phyloP scores from a whole-genome alignment of 208 protist genomes.

The Leishmania mexicana region DNA sequence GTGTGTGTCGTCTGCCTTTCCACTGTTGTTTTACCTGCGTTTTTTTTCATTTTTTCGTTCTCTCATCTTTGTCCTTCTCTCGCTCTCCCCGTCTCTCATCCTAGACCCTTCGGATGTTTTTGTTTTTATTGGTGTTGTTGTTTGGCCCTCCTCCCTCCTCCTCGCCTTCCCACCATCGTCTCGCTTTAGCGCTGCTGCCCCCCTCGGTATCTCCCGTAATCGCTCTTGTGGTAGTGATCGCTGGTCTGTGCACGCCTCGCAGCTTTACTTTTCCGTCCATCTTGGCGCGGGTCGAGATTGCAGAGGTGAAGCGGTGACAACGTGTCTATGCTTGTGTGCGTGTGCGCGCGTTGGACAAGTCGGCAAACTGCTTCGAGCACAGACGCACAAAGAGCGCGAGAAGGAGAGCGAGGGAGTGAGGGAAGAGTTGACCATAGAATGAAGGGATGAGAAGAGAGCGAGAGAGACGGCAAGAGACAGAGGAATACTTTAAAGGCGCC shows the following conservation, averaged over 20 bases:
- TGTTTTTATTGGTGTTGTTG: too few species aligned
- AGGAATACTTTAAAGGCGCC: constrained; percentile 1
- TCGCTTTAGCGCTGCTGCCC: neutral
- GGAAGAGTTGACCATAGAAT: neutral
- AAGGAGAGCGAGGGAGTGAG: neutral
- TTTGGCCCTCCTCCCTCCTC: neutral
- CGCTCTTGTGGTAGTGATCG: neutral
- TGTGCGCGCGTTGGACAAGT: neutral
- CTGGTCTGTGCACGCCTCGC: neutral
- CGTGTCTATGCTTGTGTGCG: neutral
- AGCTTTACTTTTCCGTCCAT: neutral
- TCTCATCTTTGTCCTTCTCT: constrained; percentile 4
- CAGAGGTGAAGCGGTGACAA: neutral
- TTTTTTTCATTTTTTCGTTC: constrained; percentile 7
- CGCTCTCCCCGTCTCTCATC: constrained; percentile 15
- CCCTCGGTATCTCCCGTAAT: neutral
- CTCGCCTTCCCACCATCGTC: constrained; percentile 2
- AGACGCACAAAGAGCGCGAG: neutral
- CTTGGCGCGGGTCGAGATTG: neutral
- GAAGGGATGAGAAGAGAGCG: neutral
- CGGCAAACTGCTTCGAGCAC: neutral
- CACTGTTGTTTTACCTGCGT: constrained; percentile 9
- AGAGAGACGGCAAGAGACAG: neutral
- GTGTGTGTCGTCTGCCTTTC: constrained; percentile 8
- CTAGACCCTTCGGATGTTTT: neutral